Base-by-base conservation (phyloP, 352 stramenopile genomes). In the Phytophthora macrochlamydospora region DNA sequence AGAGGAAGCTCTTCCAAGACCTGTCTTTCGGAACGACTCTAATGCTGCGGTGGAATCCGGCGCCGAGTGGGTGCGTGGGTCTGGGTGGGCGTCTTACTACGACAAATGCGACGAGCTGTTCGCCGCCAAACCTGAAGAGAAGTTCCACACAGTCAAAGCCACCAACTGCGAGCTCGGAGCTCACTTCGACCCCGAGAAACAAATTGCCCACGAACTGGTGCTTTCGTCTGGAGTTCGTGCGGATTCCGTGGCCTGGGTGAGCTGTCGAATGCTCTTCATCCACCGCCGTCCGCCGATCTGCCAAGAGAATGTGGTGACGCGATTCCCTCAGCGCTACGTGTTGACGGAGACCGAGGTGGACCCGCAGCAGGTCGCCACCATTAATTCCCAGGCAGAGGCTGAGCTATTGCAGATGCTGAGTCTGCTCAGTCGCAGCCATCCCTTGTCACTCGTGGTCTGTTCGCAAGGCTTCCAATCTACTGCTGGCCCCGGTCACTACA, bases 231-330 rank as follows among this genome's bases (percentile, higher is more conserved):
- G 67, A 55, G 32, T 79, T 9, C 69, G 79, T n/a, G 77, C 75
- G 12, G 83, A 92, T 56, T 72, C 81, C 0, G 56, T 89, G 28
- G 77, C 77, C 7, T 92, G 81, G 80, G 68, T 68, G 8, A 79
- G 70, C 14, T 92, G 83, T 29, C 80, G 86, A 52, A 51, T 90
- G 40, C 56, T 92, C 1, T 84, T 75, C 37, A 65, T 83, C 32
- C 59, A 88, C 8, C 75, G 79, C 3, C 73, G 77, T 28, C 83
- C 83, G 1, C 71, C 69, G 3, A 38, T 92, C 4, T 92, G 83
- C 48, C 79, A 87, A 57, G 79, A 87, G 48, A 81, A 77, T 49
- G 33, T 90, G 30, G 83, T 90, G 24, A 78, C 79, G 4, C 50
- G 69, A 30, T 90, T 90, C 56, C 24, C 73, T 0, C 51, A 78